Conservation (phyloP, 2,329 filamentous ascomycete genomes). For the Polytolypa hystricis region DNA sequence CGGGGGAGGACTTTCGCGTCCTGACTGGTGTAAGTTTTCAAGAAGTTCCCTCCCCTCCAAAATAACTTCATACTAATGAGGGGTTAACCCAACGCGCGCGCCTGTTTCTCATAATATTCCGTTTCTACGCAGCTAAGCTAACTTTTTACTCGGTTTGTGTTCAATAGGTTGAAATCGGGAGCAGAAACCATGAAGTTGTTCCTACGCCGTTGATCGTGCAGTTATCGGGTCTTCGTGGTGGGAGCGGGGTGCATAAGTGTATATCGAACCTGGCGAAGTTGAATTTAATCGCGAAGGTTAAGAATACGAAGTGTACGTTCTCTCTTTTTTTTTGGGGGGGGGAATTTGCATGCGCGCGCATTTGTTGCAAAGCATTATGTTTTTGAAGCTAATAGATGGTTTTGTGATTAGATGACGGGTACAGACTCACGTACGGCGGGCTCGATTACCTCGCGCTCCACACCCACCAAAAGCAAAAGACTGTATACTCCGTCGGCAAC, state of each 20-base stretch:
- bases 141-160: no score
- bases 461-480: slow-evolving; percentile 66
- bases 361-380: no score
- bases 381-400: no score
- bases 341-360: no score
- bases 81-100: no score
- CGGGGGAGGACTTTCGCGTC: slow-evolving; percentile 87
- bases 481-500: slow-evolving; percentile 84
- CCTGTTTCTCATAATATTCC: no score
- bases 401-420: slow-evolving; percentile 76
- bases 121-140: no score
- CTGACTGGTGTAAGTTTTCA: slow-evolving; percentile 70
- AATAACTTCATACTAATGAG: no score
- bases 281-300: slow-evolving; percentile 80
- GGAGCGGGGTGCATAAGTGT: slow-evolving; percentile 67
- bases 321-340: no score
- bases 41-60: no score
- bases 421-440: slow-evolving; percentile 90
- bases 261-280: slow-evolving; percentile 89
- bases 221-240: slow-evolving; percentile 67
- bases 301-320: slow-evolving; percentile 72
- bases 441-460: slow-evolving; percentile 96
- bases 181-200: slow-evolving; percentile 93
- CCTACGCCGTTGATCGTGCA: slow-evolving; percentile 81
- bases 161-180: slow-evolving; percentile 84